Evolutionary conservation across 805 yeast genomes (phyloP), one percentile per base, ranked within the genome.

Genomic region (Saturnispora sanitii): DNA sequence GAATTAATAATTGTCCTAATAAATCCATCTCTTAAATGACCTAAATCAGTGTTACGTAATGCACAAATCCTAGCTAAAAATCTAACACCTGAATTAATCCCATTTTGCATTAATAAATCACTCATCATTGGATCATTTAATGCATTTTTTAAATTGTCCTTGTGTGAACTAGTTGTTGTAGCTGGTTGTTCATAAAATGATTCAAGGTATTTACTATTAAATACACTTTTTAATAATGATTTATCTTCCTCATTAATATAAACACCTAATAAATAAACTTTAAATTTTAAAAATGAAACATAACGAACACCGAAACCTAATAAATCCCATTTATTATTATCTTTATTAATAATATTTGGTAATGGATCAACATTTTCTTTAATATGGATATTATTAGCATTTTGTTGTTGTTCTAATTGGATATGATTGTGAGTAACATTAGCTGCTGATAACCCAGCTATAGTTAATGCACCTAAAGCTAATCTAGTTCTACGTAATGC

Each of bases 21-120:
- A 45, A 92, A 73, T 0, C 97, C 97, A 55, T 92, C 97, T 49
- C 82, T 74, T 53, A 90, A 62, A 56, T 92, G 97, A 47, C 77
- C 77, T 61, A 82, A 87, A 61, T 90, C 96, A 1, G 97, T 90
- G 58, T 83, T 86, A 55, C 96, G 74, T 15, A 81, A 77, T 0
- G 98, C 96, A 9, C 82, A 78, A 44, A 90, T 79, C 47, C 94
- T 68, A 20, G 87, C 79, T 34, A 78, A 65, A 49, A 86, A 70
- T 43, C 77, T 71, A 27, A 81, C 72, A 12, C 77, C 74, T 9
- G 73, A 59, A 33, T 73, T 75, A 31, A 87, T 55, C 35, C 88
- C 62, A 41, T 71, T 67, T 16, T 71, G 68, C 22, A 85, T 59
- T 16, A 85, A 53, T 2, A 71, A 65, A 8, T 66, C 62, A 1